Conservation (phyloP, 306 rosid species). For the Argentina anserina region DNA sequence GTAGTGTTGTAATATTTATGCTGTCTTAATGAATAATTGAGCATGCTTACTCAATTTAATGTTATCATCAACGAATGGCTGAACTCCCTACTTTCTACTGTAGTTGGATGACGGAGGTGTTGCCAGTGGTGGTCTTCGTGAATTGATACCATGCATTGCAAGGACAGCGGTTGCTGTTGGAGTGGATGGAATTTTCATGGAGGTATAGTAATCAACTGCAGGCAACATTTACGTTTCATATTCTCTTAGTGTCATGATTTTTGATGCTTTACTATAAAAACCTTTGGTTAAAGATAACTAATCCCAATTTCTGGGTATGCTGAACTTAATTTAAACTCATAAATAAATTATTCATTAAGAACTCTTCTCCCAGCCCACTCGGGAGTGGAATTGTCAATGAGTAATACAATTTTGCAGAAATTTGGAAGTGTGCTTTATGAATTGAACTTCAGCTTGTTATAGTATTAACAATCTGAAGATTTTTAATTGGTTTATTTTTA, state of each 20-base stretch:
- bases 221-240: background rate
- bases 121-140: slow-evolving; percentile 98
- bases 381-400: background rate
- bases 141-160: slow-evolving; percentile 92
- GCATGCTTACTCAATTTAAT: background rate
- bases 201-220: slow-evolving; percentile 45
- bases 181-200: slow-evolving; percentile 98
- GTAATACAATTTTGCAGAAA: background rate
- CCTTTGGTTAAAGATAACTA: background rate
- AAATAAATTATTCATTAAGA: too few species aligned
- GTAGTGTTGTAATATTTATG: background rate
- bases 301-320: background rate
- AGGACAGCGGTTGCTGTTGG: slow-evolving; percentile 97
- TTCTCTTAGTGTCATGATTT: background rate
- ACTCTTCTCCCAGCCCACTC: background rate
- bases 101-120: slow-evolving; percentile 98
- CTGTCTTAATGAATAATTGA: background rate
- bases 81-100: slow-evolving; percentile 30
- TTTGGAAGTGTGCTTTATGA: background rate
- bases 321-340: background rate
- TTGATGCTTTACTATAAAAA: background rate
- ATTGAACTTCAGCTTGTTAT: background rate
- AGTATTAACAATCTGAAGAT: background rate
- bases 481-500: background rate
- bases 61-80: slow-evolving; percentile 6